phyloP scores from a whole-genome alignment of 83 land plant species.

The Picea abies region DNA sequence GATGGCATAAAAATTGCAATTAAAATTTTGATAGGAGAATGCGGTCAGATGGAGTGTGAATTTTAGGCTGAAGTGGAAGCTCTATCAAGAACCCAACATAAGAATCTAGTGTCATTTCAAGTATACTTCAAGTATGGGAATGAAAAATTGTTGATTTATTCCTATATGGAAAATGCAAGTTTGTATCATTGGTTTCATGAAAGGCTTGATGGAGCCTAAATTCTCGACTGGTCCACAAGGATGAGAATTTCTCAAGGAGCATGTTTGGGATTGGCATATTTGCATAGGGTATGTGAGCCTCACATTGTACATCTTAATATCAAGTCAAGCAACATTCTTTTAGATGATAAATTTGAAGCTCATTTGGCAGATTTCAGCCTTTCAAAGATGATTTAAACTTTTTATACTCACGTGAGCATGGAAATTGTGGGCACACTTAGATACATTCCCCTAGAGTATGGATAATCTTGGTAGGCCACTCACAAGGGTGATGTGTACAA shows the following conservation, averaged over 20 bases:
- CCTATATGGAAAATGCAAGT: too few species aligned
- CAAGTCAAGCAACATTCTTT: slow-evolving; percentile 88
- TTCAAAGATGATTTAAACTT: slow-evolving; percentile 63
- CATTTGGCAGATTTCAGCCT: slow-evolving; percentile 93
- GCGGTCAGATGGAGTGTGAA: slow-evolving; percentile 51
- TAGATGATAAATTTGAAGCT: slow-evolving; percentile 70
- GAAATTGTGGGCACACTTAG: slow-evolving; percentile 86
- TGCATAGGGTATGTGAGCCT: slow-evolving; percentile 87
- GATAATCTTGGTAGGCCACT: slow-evolving; percentile 52
- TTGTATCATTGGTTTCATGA: too few species aligned
- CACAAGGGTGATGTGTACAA: slow-evolving; percentile 75
- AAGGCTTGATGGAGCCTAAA: slow-evolving; percentile 25
- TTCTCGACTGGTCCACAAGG: slow-evolving; percentile 29
- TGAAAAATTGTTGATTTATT: slow-evolving; percentile 38
- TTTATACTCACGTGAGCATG: slow-evolving; percentile 71
- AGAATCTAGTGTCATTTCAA: slow-evolving; percentile 30
- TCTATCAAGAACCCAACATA: slow-evolving; percentile 47
- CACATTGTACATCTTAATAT: slow-evolving; percentile 80
- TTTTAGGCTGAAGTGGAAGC: slow-evolving; percentile 60
- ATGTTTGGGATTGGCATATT: slow-evolving; percentile 74
- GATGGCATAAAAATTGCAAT: slow-evolving; percentile 42
- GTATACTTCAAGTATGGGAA: slow-evolving; percentile 22
- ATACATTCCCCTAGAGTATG: slow-evolving; percentile 84
- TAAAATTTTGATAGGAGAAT: too few species aligned
- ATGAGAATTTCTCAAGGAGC: slow-evolving; percentile 40